Evolutionary conservation across 2,329 filamentous ascomycete genomes (phyloP).

Genomic region (Pseudocercospora ulei): DNA sequence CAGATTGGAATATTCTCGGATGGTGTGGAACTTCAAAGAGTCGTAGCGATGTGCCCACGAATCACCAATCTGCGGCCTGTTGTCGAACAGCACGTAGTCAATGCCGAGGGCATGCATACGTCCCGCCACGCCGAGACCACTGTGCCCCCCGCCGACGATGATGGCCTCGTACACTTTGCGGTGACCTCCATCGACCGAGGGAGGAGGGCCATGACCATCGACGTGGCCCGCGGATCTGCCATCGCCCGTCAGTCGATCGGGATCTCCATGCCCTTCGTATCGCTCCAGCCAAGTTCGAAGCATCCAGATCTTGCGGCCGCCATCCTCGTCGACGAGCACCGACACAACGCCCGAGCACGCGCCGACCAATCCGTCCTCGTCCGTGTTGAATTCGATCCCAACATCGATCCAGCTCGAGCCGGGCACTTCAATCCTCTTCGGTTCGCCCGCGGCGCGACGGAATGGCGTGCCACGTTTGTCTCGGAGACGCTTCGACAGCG

Average conservation of each 20-base stretch:
- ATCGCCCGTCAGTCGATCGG: constrained; percentile 26
- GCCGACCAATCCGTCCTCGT: constrained; percentile 21
- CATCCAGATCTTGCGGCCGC: constrained; percentile 37
- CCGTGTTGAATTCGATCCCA: constrained; percentile 30
- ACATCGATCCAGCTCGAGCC: constrained; percentile 22
- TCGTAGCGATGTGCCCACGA: constrained; percentile 43
- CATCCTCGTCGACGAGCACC: constrained; percentile 30
- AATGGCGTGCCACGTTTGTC: constrained; percentile 32
- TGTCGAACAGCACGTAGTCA: constrained; percentile 40
- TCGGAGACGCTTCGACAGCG: constrained; percentile 32
- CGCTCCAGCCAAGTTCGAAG: constrained; percentile 35
- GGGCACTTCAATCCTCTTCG: constrained; percentile 26
- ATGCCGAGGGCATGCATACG: constrained; percentile 40
- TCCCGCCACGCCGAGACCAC: constrained; percentile 39
- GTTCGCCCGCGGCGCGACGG: constrained; percentile 11
- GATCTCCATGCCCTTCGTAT: constrained; percentile 33
- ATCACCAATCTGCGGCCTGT: constrained; percentile 38
- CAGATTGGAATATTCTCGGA: constrained; percentile 37
- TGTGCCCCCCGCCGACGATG: constrained; percentile 39
- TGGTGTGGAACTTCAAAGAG: constrained; percentile 38
- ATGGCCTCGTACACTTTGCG: constrained; percentile 28
- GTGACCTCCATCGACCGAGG: constrained; percentile 15
- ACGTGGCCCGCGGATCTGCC: not conserved
- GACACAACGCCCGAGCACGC: constrained; percentile 33
- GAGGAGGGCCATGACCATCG: not conserved